Base-by-base conservation (phyloP, 345 rosid genomes). In the Euphorbia lathyris region DNA sequence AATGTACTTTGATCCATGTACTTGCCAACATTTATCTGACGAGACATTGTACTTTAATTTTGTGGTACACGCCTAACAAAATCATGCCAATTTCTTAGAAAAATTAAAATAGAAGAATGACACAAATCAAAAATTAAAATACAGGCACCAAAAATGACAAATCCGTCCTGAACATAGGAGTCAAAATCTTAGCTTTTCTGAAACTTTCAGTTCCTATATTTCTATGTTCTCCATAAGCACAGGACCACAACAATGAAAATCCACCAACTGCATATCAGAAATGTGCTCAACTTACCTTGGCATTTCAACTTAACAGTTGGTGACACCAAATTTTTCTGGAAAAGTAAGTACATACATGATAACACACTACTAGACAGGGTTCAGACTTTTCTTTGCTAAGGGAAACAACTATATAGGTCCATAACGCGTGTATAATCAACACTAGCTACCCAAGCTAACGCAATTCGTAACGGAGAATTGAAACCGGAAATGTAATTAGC, bases 391-490 rank as follows among this genome's bases (percentile, higher is more conserved):
- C 9, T 60, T 13, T 10, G 4, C 66, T 29, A 17, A 13, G 16
- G 12, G 58, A 55, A 56, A 27, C 63, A 13, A 67, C 13, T n/a
- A 11, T 38, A 7, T 36, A 32, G 4, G 36, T 59, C 27, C 58
- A 50, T 9, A 40, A 32, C 38, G 7, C 38, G 38, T 17, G 27
- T 55, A 60, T 6, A n/a, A 45, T n/a, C 45, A 47, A 10, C 65
- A 47, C 34, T 12, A 47, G 58, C 58, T n/a, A n/a, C n/a, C n/a
- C 12, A 26, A 6, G 22, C 3, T 34, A 34, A n/a, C n/a, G n/a
- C n/a, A 40, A n/a, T 51, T 43, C 68, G 45, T 23, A 47, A 72
- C 17, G 34, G 9, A 26, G 19, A 32, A 56, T 69, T 43, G 23
- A 27, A 20, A 26, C 9, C 63, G 5, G 47, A 52, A 20, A 20